Base-by-base conservation (phyloP, 208 protist genomes). In the Wallacemonas sp. region DNA sequence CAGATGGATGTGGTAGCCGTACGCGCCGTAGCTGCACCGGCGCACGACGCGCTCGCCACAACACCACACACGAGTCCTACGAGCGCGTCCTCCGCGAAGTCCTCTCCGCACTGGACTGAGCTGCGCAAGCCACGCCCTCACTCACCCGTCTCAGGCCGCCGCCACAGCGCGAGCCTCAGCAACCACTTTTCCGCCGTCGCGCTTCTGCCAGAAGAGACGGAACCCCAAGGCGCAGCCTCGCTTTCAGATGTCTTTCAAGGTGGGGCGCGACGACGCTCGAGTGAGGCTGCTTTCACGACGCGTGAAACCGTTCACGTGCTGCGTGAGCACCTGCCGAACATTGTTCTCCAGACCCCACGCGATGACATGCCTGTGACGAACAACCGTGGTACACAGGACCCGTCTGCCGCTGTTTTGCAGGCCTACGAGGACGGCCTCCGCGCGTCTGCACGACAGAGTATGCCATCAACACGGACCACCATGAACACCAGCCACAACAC, bases 91-190 rank as follows among this genome's bases (percentile, higher is more conserved):
- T 49, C 44, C 17, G 12, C 11, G 47, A 19, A 33, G 24, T 22
- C 51, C 14, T 31, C 51, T n/a, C n/a, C 15, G 4, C 51, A 58
- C 14, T 58, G 51, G 51, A 58, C 51, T 4, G 51, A 58, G 9
- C 21, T 31, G 14, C 51, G 34, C 14, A 58, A 58, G 51, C 51
- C 51, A 27, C 51, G 26, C 19, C 51, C 51, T 0, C 0, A 6
- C 5, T 58, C 51, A 21, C 51, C 51, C 4, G 19, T 21, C 15
- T n/a, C 51, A 5, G 51, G 51, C 8, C 51, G 41, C 4, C 51
- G 51, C 8, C 51, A 31, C 30, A 39, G 30, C 2, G 41, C n/a
- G n/a, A n/a, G n/a, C n/a, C n/a, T 26, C 31, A 9, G 41, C n/a
- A 39, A 17, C 22, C 14, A 42, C 15, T 58, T 58, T 38, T 14